These are phyloP conservation scores for Saraca asoca DNA, from an alignment of 331 rosid genomes.

Conservation along the genomic window DNA sequence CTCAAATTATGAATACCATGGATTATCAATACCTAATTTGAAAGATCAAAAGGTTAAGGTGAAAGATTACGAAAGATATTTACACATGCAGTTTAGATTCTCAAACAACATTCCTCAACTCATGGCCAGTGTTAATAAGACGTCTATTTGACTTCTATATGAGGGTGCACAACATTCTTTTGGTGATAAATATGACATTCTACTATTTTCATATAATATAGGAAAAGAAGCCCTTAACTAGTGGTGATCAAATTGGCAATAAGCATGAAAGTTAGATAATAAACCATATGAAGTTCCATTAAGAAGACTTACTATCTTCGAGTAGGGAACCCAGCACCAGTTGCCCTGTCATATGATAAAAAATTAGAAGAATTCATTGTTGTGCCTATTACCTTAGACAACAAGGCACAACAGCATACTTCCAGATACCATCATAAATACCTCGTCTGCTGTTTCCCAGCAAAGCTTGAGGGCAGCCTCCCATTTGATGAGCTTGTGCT, in stretches of 20 bases:
- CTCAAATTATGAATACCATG: constrained; percentile 8
- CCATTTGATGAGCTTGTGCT: constrained; percentile 65
- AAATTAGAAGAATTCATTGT: constrained; percentile 12
- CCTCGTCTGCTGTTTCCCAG: constrained; percentile 73
- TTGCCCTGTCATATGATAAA: constrained; percentile 55
- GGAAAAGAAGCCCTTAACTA: too few relatives aligned
- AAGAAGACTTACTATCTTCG: constrained; percentile 70
- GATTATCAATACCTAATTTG: not conserved
- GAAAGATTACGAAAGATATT: not conserved
- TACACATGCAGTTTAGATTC: not conserved
- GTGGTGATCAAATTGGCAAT: not conserved
- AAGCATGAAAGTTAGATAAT: not conserved
- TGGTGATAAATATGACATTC: too few relatives aligned
- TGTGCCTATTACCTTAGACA: constrained; percentile 4
- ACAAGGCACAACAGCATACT: constrained; percentile 3
- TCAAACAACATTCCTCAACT: too few relatives aligned
- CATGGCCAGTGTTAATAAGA: too few relatives aligned
- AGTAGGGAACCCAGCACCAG: constrained; percentile 54
- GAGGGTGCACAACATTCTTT: too few relatives aligned
- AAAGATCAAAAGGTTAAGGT: not conserved
- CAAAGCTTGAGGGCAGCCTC: constrained; percentile 56
- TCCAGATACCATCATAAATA: constrained; percentile 23
- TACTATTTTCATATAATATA: too few relatives aligned
- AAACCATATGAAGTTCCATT: not conserved
- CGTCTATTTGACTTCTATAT: too few relatives aligned